These are phyloP conservation scores for Aspergillus costaricaensis DNA, from an alignment of 2,329 filamentous ascomycete species.

Conservation along the genomic window DNA sequence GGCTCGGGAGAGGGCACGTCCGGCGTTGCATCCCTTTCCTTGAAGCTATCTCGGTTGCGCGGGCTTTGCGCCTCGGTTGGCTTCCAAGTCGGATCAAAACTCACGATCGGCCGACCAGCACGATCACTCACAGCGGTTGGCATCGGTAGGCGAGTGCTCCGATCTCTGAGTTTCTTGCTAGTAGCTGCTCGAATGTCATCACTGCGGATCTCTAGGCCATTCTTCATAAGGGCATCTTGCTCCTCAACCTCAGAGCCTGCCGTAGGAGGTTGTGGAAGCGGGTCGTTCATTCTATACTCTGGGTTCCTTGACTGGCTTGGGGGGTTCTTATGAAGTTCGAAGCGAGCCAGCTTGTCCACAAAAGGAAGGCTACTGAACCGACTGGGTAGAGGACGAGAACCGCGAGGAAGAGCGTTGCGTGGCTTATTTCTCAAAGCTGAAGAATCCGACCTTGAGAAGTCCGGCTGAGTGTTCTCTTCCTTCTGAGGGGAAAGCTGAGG, in stretches of 20 bases:
- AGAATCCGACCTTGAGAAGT: conserved; percentile 34
- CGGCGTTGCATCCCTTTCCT: conserved; percentile 26
- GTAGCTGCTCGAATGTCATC: conserved; percentile 90
- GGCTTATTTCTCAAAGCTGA: conserved; percentile 60
- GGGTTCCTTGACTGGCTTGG: conserved; percentile 81
- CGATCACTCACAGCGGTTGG: conserved; percentile 89
- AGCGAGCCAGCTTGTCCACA: conserved; percentile 50
- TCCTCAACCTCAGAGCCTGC: conserved; percentile 31
- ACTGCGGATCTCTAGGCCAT: conserved; percentile 78
- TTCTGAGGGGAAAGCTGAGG: conserved; percentile 56
- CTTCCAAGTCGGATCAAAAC: conserved; percentile 84
- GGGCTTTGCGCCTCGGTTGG: conserved; percentile 51
- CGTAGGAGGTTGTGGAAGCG: conserved; percentile 35
- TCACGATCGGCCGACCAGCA: conserved; percentile 91
- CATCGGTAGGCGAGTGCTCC: conserved; percentile 82
- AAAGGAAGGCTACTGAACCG: conserved; percentile 48
- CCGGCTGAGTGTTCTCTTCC: conserved; percentile 26
- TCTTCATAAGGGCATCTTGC: conserved; percentile 62
- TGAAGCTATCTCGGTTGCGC: conserved; percentile 19
- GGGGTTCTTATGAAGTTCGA: conserved; percentile 82
- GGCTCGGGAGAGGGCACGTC: conserved; percentile 51
- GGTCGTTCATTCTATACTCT: conserved; percentile 70
- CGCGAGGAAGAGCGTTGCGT: conserved; percentile 62
- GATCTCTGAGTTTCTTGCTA: conserved; percentile 82
- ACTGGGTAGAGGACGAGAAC: conserved; percentile 45